Percentiles rank a stretch among this genome's conserved stretches.
Evolutionary conservation across 768 basidiomycete genomes (phyloP).

Genomic region (Suillus brevipes): DNA sequence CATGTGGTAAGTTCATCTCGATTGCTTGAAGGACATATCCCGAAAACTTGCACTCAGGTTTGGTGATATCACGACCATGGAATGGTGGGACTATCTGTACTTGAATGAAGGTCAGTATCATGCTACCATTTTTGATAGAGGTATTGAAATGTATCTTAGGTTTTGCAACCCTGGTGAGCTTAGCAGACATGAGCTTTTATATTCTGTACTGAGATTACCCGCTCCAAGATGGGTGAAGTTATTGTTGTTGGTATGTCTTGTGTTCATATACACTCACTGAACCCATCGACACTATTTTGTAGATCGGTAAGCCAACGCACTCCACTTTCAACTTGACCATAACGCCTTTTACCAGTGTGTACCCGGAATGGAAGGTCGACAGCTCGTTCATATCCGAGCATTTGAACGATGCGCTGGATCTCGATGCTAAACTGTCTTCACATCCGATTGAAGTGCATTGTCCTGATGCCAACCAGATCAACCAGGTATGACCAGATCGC

Average conservation of each 20-base stretch:
- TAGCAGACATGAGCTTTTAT: background rate
- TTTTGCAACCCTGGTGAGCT: constrained; percentile 78
- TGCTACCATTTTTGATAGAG: background rate
- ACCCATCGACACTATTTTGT: constrained; percentile 3
- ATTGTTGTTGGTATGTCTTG: constrained; percentile 64
- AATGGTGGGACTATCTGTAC: constrained; percentile 88
- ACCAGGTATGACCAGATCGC: constrained; percentile 46
- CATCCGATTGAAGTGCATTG: constrained; percentile 94
- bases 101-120: constrained; percentile 65
- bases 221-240: constrained; percentile 78
- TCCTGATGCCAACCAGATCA: constrained; percentile 82
- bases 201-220: constrained; percentile 8
- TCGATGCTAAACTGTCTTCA: constrained; percentile 85
- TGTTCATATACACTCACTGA: background rate
- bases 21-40: background rate
- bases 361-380: constrained; percentile 86
- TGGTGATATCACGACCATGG: constrained; percentile 92
- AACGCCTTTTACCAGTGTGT: constrained; percentile 34
- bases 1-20: constrained; percentile 56
- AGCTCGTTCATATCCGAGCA: constrained; percentile 79
- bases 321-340: background rate
- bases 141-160: constrained; percentile 39
- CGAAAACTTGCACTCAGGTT: constrained; percentile 52
- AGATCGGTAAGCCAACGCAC: constrained; percentile 51
- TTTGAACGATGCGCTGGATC: constrained; percentile 70